A percentile compares a stretch with the other conserved stretches of the same genome.
Conservation (phyloP, 2,329 filamentous ascomycete genomes). For the Xylaria sp. region DNA sequence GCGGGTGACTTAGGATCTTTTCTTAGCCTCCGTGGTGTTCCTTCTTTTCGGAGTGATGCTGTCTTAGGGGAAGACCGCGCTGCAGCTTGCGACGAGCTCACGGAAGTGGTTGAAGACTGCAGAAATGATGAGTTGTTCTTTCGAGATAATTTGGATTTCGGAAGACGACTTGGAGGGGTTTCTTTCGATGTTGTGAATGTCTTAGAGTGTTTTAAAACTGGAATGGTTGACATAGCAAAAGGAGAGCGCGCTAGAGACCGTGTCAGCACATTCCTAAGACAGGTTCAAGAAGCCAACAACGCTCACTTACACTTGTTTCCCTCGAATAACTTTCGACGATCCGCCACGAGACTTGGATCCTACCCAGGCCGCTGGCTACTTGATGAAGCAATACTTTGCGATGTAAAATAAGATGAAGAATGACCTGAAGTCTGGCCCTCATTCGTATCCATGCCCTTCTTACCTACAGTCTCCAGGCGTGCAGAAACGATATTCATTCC, state of each 20-base stretch:
- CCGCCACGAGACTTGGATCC: slow-evolving; percentile 47
- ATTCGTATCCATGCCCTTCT: slow-evolving; percentile 13
- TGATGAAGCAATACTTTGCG: slow-evolving; percentile 33
- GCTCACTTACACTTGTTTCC: slow-evolving; percentile 43
- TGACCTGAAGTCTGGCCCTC: slow-evolving; percentile 15
- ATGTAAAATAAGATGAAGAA: slow-evolving; percentile 8
- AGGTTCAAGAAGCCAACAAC: background rate
- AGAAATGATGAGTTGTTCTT: slow-evolving; percentile 5
- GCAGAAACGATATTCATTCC: background rate
- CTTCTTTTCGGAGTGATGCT: background rate
- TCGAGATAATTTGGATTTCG: slow-evolving; percentile 20
- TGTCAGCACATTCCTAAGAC: slow-evolving; percentile 33
- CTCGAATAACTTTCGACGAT: slow-evolving; percentile 51
- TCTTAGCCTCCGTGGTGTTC: background rate
- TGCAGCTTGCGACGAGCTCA: background rate
- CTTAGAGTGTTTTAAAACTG: slow-evolving; percentile 27
- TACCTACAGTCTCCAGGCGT: background rate
- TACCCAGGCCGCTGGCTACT: slow-evolving; percentile 40
- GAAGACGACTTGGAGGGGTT: slow-evolving; percentile 3
- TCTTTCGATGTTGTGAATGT: slow-evolving; percentile 22
- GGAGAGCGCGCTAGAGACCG: slow-evolving; percentile 23
- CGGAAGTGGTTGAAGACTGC: slow-evolving; percentile 7
- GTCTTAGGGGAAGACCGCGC: background rate
- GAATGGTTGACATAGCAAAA: slow-evolving; percentile 29
- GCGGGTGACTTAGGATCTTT: background rate